These are phyloP conservation scores for Exophiala calicioides DNA, from an alignment of 2,329 filamentous ascomycete genomes.

Conservation along the genomic window DNA sequence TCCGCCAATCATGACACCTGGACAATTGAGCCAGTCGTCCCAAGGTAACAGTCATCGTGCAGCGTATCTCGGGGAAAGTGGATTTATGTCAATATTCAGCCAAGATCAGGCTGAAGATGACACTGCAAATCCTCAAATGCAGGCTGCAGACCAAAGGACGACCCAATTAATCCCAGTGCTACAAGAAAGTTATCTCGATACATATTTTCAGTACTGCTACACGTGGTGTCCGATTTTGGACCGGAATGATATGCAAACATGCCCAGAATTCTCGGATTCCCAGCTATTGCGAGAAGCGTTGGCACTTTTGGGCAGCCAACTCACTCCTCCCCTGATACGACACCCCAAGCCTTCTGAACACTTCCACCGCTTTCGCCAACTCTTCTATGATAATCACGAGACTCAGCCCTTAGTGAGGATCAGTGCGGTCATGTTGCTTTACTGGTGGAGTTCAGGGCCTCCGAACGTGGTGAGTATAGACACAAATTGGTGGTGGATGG, in stretches of 20 bases:
- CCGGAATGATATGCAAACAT: conserved; percentile 7
- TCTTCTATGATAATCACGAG: conserved; percentile 47
- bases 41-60: conserved; percentile 7
- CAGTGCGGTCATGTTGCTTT: conserved; percentile 43
- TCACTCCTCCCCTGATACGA: conserved; percentile 8
- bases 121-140: background rate
- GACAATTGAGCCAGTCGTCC: conserved; percentile 2
- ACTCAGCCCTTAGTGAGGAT: conserved; percentile 40
- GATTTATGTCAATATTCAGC: conserved; percentile 16
- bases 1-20: background rate
- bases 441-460: conserved; percentile 48
- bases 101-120: conserved; percentile 1
- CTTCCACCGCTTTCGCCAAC: conserved; percentile 40
- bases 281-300: conserved; percentile 36
- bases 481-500: conserved; percentile 49
- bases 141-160: background rate
- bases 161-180: conserved; percentile 32
- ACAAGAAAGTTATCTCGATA: conserved; percentile 45
- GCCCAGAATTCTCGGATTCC: background rate
- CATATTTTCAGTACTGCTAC: conserved; percentile 47
- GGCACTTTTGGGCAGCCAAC: conserved; percentile 20
- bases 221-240: conserved; percentile 47
- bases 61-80: conserved; percentile 12
- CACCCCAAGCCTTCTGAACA: conserved; percentile 30
- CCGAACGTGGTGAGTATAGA: conserved; percentile 43